Conservation (phyloP, 192 early-diverging fungal genomes). For the Entomortierella chlamydospora region DNA sequence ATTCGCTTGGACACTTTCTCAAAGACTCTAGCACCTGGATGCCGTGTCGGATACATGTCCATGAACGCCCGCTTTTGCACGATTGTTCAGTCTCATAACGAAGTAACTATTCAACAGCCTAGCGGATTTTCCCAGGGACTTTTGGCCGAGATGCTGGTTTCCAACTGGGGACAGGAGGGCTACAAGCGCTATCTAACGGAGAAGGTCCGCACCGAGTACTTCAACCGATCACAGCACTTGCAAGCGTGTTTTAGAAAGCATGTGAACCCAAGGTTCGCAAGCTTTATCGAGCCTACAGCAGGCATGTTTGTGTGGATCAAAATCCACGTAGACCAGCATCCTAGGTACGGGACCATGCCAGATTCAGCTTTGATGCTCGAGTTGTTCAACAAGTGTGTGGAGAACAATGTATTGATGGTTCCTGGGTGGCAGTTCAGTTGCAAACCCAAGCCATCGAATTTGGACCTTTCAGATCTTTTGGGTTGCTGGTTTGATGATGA, state of each 20-base stretch:
- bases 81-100: slow-evolving; percentile 80
- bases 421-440: slow-evolving; percentile 70
- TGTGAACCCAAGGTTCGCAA: slow-evolving; percentile 60
- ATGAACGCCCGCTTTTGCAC: slow-evolving; percentile 70
- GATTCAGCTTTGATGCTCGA: slow-evolving; percentile 58
- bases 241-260: slow-evolving; percentile 65
- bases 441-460: slow-evolving; percentile 46
- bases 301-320: slow-evolving; percentile 94
- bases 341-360: slow-evolving; percentile 41
- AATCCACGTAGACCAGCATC: slow-evolving; percentile 53
- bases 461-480: slow-evolving; percentile 23
- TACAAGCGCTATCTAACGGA: slow-evolving; percentile 72
- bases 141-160: slow-evolving; percentile 70
- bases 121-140: slow-evolving; percentile 81
- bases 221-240: slow-evolving; percentile 72
- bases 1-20: slow-evolving; percentile 91
- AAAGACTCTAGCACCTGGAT: slow-evolving; percentile 84
- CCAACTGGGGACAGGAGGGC: slow-evolving; percentile 79
- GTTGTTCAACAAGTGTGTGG: slow-evolving; percentile 66
- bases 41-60: slow-evolving; percentile 80
- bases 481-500: slow-evolving; percentile 53
- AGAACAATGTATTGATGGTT: slow-evolving; percentile 69
- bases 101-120: slow-evolving; percentile 83
- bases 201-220: slow-evolving; percentile 76
- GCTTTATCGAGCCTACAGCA: slow-evolving; percentile 65